Percentiles rank a stretch among this genome's conserved stretches.
Evolutionary conservation across 768 basidiomycete species (phyloP).

Genomic region (Amanita fuliginea): DNA sequence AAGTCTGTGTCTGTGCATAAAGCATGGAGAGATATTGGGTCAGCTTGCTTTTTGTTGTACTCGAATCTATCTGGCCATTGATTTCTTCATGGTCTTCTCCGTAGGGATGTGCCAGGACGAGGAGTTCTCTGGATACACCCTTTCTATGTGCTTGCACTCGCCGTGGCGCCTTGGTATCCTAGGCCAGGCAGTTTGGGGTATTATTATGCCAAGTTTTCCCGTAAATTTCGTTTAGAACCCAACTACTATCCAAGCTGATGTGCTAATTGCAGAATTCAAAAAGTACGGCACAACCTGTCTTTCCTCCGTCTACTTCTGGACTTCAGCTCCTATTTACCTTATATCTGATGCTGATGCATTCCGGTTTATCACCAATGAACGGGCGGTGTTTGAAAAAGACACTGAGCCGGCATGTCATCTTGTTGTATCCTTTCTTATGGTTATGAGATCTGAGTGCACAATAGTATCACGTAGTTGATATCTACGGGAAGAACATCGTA

Average conservation of each 20-base stretch:
- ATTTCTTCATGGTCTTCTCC: too few relatives aligned
- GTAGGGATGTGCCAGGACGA: not conserved
- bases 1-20: not conserved
- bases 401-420: constrained; percentile 19
- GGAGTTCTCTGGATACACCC: constrained; percentile 16
- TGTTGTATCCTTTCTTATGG: not conserved
- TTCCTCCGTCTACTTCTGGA: constrained; percentile 22
- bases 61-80: not conserved
- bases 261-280: constrained; percentile 19
- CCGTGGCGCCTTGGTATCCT: constrained; percentile 22
- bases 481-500: constrained; percentile 36
- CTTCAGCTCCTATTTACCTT: constrained; percentile 24
- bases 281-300: constrained; percentile 28
- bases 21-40: not conserved
- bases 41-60: not conserved
- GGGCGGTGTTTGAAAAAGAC: constrained; percentile 29
- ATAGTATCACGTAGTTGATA: constrained; percentile 29
- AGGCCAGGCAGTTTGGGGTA: constrained; percentile 19
- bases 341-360: constrained; percentile 32
- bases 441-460: not conserved
- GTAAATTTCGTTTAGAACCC: constrained; percentile 15
- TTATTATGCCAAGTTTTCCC: constrained; percentile 21
- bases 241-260: not conserved
- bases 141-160: constrained; percentile 15
- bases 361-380: constrained; percentile 20